Base-by-base conservation (phyloP, 2,329 filamentous ascomycete species). In the Penicillium crustosum region DNA sequence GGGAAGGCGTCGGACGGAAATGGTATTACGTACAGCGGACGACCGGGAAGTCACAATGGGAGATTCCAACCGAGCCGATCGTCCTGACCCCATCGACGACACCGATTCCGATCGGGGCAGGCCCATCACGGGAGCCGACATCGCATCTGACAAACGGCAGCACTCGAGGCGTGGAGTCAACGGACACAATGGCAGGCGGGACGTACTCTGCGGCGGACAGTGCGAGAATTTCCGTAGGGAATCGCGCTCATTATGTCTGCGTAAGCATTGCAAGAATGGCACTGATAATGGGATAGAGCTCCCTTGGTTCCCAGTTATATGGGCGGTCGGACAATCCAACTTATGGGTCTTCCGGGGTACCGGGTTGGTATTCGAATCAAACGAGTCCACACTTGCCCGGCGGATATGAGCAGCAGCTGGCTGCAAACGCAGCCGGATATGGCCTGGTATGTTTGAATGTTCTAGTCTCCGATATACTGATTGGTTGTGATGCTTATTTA, bases 1-100 rank as follows among this genome's bases (percentile, higher is more conserved):
- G 74, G 72, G 73, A 76, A 56, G 73, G 74, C 35, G 65, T 72
- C 27, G 67, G 68, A 27, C 68, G 72, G 33, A 69, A 70, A 61
- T 77, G 74, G 69, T 77, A 77, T 61, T 77, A 70, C 52, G 74
- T 77, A 38, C 73, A 76, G 53, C 67, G 72, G 49, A 70, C 73
- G 42, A 77, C 73, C 12, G 74, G 73, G 35, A 71, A 71, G 49
- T 72, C 73, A 8, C 73, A 75, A 64, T 77, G 74, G 74, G 72
- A 76, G 8, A 64, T 77, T n/a, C 74, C 74, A 8, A 76, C 73
- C 19, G 71, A 76, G 57, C 74, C 73, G 27, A 71, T 73, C 39
- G 65, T 73, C 39, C 66, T 75, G 21, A 74, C 73, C 2, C 74
- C 74, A 7, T 72, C 69, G 19, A 70, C 69, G 10, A 71, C 69